phyloP scores from a whole-genome alignment of 345 rosid species.

The Rhodamnia rubescens region DNA sequence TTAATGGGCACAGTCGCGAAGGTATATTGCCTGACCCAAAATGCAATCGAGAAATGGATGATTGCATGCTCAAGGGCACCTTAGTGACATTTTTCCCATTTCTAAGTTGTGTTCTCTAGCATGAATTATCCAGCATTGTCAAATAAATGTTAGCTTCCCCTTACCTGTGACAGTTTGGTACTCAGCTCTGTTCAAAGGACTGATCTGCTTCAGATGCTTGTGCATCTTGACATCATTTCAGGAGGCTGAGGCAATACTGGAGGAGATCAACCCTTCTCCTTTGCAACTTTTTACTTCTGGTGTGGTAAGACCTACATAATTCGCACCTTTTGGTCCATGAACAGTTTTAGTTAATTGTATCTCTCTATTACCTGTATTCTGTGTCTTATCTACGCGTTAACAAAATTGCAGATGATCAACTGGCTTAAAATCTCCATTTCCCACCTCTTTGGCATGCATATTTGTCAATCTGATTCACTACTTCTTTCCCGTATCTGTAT shows the following conservation, averaged over 20 bases:
- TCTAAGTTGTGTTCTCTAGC: not conserved
- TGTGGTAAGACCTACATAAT: conserved; percentile 42
- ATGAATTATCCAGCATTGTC: not conserved
- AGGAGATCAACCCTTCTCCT: conserved; percentile 69
- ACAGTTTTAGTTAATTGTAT: not conserved
- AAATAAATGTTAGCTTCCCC: not conserved
- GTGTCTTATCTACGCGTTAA: not conserved
- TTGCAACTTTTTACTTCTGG: conserved; percentile 55
- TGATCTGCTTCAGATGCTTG: not conserved
- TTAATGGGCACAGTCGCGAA: not conserved
- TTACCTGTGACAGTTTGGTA: not conserved
- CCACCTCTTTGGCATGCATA: not conserved
- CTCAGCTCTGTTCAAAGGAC: not conserved
- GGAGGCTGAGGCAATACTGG: conserved; percentile 94
- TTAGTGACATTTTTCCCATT: not conserved
- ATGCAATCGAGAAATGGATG: not conserved
- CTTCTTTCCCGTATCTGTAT: not conserved
- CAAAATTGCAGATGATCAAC: not conserved
- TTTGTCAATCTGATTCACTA: not conserved
- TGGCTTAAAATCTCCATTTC: not conserved
- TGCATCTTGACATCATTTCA: conserved; percentile 1
- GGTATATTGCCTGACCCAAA: not conserved
- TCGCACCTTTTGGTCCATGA: not conserved
- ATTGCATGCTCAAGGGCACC: not conserved
- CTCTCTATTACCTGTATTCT: not conserved